Evolutionary conservation across 805 yeast species (phyloP).

Genomic region (Barnettozyma sucrosica): DNA sequence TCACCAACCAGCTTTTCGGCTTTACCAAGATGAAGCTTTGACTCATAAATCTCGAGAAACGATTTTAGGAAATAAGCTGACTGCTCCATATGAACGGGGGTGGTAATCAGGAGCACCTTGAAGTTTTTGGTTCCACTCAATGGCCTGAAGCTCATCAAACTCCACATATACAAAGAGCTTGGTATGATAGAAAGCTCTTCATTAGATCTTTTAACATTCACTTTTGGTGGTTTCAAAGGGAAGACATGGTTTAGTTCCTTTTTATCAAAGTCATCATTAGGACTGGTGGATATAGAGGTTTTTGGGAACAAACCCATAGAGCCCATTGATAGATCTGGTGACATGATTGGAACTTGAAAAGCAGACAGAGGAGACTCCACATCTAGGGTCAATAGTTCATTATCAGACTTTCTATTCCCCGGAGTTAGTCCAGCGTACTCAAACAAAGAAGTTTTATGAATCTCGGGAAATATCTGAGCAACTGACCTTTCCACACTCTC

Average conservation of each 20-base stretch:
- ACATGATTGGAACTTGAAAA: conserved; percentile 3
- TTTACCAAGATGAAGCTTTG: conserved; percentile 43
- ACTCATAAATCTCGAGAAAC: conserved; percentile 37
- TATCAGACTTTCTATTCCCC: neutral
- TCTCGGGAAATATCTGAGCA: conserved; percentile 26
- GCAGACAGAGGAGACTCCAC: conserved; percentile 20
- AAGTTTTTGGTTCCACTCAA: conserved; percentile 43
- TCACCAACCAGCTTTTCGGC: conserved; percentile 26
- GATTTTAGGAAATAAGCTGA: conserved; percentile 34
- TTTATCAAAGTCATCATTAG: neutral
- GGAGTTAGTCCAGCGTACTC: conserved; percentile 16
- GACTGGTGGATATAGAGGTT: neutral
- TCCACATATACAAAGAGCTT: conserved; percentile 50
- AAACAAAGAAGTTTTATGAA: conserved; percentile 16
- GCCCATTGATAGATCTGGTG: neutral
- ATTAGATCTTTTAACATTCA: conserved; percentile 32
- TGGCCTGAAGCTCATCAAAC: conserved; percentile 51
- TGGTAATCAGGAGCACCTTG: conserved; percentile 41
- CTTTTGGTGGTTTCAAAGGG: conserved; percentile 30
- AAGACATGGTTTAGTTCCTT: conserved; percentile 21
- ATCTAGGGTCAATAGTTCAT: conserved; percentile 4
- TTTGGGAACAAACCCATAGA: neutral
- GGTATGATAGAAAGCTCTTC: conserved; percentile 41
- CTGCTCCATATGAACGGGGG: conserved; percentile 27
- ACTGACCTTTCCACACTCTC: conserved; percentile 22